Conservation (phyloP, 2,329 filamentous ascomycete genomes). For the Teratosphaeria viscida region DNA sequence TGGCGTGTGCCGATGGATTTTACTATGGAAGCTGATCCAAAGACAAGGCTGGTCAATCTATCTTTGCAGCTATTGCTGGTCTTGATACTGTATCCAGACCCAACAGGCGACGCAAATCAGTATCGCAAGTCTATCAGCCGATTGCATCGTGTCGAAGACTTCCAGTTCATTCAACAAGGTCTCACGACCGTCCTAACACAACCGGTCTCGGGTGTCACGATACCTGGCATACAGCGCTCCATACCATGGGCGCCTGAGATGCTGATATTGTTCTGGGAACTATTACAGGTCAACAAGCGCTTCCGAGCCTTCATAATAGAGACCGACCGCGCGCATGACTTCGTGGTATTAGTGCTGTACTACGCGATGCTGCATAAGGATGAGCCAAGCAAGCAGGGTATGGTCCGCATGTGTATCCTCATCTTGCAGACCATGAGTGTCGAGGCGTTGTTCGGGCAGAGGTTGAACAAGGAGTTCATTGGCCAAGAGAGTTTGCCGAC, state of each 20-base stretch:
- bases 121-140: slow-evolving; percentile 88
- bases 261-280: slow-evolving; percentile 96
- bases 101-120: slow-evolving; percentile 57
- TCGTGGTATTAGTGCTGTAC: slow-evolving; percentile 80
- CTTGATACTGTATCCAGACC: slow-evolving; percentile 20
- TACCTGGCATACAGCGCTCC: slow-evolving; percentile 76
- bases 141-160: slow-evolving; percentile 86
- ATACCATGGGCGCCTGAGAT: slow-evolving; percentile 88
- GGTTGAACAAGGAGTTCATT: slow-evolving; percentile 80
- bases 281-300: slow-evolving; percentile 91
- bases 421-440: slow-evolving; percentile 89
- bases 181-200: slow-evolving; percentile 59
- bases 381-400: slow-evolving; percentile 77
- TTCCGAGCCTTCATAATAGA: slow-evolving; percentile 97
- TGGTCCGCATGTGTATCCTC: slow-evolving; percentile 97
- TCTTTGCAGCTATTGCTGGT: slow-evolving; percentile 83
- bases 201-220: slow-evolving; percentile 63
- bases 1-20: slow-evolving; percentile 89
- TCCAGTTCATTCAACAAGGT: slow-evolving; percentile 64
- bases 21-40: slow-evolving; percentile 64
- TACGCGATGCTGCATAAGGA: slow-evolving; percentile 84
- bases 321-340: slow-evolving; percentile 85
- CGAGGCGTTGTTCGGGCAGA: slow-evolving; percentile 79
- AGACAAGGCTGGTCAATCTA: slow-evolving; percentile 83
- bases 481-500: slow-evolving; percentile 77